Conservation (phyloP, 495 filamentous ascomycete species). For the Daldinia caldariorum region DNA sequence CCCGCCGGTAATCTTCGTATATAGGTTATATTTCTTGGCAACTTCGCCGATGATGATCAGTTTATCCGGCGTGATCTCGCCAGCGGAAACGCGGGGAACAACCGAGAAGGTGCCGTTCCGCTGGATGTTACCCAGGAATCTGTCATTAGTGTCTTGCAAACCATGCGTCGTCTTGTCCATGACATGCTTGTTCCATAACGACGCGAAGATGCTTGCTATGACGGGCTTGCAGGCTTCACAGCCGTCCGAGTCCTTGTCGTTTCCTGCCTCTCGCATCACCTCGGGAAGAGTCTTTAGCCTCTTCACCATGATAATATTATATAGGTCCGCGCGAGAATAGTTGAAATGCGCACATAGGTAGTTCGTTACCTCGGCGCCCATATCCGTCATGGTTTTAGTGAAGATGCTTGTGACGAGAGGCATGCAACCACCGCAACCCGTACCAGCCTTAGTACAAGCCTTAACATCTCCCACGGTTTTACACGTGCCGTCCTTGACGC, state of each 20-base stretch:
- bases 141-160: slow-evolving; percentile 93
- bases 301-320: slow-evolving; percentile 89
- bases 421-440: slow-evolving; percentile 94
- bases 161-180: slow-evolving; percentile 80
- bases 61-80: slow-evolving; percentile 92
- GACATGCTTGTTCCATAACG: slow-evolving; percentile 86
- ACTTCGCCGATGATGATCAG: slow-evolving; percentile 89
- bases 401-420: slow-evolving; percentile 92
- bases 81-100: slow-evolving; percentile 83
- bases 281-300: slow-evolving; percentile 77
- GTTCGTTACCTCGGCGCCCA: slow-evolving; percentile 93
- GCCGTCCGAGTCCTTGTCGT: slow-evolving; percentile 76
- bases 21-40: slow-evolving; percentile 87
- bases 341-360: slow-evolving; percentile 87
- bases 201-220: slow-evolving; percentile 85
- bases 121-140: slow-evolving; percentile 94
- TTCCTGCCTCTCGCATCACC: slow-evolving; percentile 86
- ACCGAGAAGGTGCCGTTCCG: slow-evolving; percentile 94
- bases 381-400: slow-evolving; percentile 88
- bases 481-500: slow-evolving; percentile 83
- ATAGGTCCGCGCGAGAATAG: slow-evolving; percentile 88
- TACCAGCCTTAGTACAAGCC: slow-evolving; percentile 93
- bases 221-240: slow-evolving; percentile 94
- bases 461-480: slow-evolving; percentile 89
- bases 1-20: slow-evolving; percentile 95